Percentiles rank a stretch among this genome's conserved stretches.
Evolutionary conservation across 2,329 filamentous ascomycete species (phyloP).

Genomic region (Fusarium sp.): DNA sequence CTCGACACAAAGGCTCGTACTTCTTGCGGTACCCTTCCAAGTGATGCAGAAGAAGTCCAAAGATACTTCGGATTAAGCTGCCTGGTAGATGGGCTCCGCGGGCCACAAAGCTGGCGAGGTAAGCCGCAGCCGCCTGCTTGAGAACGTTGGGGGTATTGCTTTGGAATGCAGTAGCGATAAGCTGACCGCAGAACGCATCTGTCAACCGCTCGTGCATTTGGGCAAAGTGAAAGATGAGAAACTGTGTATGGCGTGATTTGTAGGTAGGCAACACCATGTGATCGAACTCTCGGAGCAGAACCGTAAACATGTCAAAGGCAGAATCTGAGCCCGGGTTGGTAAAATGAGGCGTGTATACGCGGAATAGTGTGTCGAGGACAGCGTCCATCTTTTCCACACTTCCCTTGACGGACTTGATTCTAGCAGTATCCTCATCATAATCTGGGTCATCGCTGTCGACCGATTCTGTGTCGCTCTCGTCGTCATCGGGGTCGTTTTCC

Average conservation of each 20-base stretch:
- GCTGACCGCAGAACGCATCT: slow-evolving; percentile 83
- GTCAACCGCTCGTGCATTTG: slow-evolving; percentile 82
- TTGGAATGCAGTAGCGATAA: slow-evolving; percentile 63
- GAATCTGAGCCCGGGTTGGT: slow-evolving; percentile 73
- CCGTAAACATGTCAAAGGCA: slow-evolving; percentile 78
- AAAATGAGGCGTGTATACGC: slow-evolving; percentile 81
- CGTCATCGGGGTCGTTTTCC: slow-evolving; percentile 64
- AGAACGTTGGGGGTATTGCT: slow-evolving; percentile 76
- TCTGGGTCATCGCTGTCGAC: slow-evolving; percentile 76
- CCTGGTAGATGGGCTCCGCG: slow-evolving; percentile 84
- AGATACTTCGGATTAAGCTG: slow-evolving; percentile 82
- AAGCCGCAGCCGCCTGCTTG: slow-evolving; percentile 87
- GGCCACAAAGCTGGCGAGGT: slow-evolving; percentile 93
- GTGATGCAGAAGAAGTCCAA: slow-evolving; percentile 80
- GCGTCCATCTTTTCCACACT: slow-evolving; percentile 92
- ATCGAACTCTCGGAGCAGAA: slow-evolving; percentile 85
- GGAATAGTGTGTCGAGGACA: slow-evolving; percentile 88
- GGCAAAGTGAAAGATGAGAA: slow-evolving; percentile 94
- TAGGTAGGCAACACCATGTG: slow-evolving; percentile 90
- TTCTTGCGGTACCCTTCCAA: slow-evolving; percentile 78
- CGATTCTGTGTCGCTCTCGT: slow-evolving; percentile 77
- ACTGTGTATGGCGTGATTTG: slow-evolving; percentile 92
- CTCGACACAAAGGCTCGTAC: slow-evolving; percentile 79
- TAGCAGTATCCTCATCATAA: slow-evolving; percentile 69
- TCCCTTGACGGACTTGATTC: slow-evolving; percentile 78